Conservation (phyloP, 148 eudicot genomes). For the Rhododendron ovatum region DNA sequence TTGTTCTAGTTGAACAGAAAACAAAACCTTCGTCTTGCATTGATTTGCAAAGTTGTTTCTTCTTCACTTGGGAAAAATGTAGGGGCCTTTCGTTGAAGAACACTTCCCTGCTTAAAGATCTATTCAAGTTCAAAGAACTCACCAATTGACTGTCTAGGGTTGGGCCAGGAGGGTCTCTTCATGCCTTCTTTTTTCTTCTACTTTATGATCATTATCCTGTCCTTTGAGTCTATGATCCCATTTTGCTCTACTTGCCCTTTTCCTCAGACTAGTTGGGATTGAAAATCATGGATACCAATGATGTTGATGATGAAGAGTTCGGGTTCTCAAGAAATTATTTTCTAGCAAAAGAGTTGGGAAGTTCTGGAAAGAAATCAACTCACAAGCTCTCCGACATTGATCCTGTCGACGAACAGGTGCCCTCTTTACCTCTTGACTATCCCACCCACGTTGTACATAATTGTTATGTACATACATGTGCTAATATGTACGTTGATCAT, state of each 20-base stretch:
- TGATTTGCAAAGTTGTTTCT: background rate
- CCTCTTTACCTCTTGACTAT: background rate
- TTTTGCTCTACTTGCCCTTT: background rate
- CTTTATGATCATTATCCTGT: background rate
- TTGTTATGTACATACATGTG: background rate
- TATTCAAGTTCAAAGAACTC: background rate
- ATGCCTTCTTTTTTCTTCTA: too few species aligned
- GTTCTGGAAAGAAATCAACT: conserved; percentile 61
- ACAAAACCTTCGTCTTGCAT: background rate
- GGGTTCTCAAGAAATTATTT: conserved; percentile 88
- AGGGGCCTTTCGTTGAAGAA: background rate
- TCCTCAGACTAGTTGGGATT: background rate
- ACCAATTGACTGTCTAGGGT: background rate
- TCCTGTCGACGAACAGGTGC: conserved; percentile 80
- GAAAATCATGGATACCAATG: conserved; percentile 36
- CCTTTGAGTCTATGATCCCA: background rate
- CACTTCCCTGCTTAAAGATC: background rate
- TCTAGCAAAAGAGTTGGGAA: conserved; percentile 66
- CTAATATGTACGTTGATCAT: background rate
- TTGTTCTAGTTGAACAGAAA: background rate
- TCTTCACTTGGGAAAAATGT: background rate
- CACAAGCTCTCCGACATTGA: conserved; percentile 69
- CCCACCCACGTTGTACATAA: background rate
- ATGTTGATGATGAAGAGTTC: conserved; percentile 67
- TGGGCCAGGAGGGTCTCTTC: too few species aligned